phyloP scores from a whole-genome alignment of 768 basidiomycete species.

The Asterophora parasitica region DNA sequence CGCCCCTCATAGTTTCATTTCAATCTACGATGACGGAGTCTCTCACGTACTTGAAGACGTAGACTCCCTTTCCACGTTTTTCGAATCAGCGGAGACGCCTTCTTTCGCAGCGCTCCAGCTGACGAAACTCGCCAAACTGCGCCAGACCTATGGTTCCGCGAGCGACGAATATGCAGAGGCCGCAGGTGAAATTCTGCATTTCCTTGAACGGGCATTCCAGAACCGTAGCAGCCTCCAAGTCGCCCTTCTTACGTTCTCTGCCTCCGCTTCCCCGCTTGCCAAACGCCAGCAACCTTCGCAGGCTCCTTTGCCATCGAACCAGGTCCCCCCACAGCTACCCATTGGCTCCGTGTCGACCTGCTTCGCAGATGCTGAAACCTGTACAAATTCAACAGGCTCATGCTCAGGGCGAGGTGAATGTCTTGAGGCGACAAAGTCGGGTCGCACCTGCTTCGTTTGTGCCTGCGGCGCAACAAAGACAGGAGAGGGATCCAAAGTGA shows the following conservation, averaged over 20 bases:
- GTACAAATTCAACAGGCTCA: slow-evolving; percentile 53
- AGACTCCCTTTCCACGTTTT: slow-evolving; percentile 44
- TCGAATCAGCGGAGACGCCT: slow-evolving; percentile 43
- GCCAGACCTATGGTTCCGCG: slow-evolving; percentile 37
- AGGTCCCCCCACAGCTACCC: slow-evolving; percentile 44
- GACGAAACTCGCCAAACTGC: slow-evolving; percentile 44
- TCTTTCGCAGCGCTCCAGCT: slow-evolving; percentile 65
- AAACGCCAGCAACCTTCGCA: slow-evolving; percentile 44
- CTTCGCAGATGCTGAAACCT: slow-evolving; percentile 48
- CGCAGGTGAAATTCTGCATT: slow-evolving; percentile 37
- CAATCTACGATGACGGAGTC: slow-evolving; percentile 38
- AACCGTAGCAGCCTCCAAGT: slow-evolving; percentile 35
- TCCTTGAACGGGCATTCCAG: slow-evolving; percentile 41
- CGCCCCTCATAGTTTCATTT: slow-evolving; percentile 53
- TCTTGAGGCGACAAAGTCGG: slow-evolving; percentile 53
- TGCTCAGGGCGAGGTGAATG: slow-evolving; percentile 76
- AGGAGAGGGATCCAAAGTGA: slow-evolving; percentile 44
- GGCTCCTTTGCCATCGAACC: slow-evolving; percentile 40
- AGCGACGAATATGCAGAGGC: slow-evolving; percentile 55
- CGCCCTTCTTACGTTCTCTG: slow-evolving; percentile 49
- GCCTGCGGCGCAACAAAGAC: slow-evolving; percentile 45
- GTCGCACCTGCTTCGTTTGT: slow-evolving; percentile 52
- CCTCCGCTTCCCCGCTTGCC: slow-evolving; percentile 17
- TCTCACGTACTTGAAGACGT: slow-evolving; percentile 25
- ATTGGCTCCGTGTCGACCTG: slow-evolving; percentile 61